Base-by-base conservation (phyloP, 352 stramenopile genomes). In the Blastocystis sp. region DNA sequence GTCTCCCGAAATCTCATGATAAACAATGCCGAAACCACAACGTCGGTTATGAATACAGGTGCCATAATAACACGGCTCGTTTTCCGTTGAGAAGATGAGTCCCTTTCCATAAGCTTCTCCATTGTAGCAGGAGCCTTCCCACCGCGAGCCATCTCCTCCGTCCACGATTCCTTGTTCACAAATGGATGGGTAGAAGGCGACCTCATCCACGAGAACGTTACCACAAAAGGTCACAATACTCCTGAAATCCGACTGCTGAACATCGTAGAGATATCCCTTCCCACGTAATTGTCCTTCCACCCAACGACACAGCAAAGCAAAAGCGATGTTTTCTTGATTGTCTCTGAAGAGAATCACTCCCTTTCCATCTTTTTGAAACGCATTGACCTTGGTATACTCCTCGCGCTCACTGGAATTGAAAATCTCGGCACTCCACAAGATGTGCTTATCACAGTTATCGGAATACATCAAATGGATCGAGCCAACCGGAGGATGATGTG, bases 21-120 rank as follows among this genome's bases (percentile, higher is more conserved):
- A 81, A 34, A 64, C 32, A n/a, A 27, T 44, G 21, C 69, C 69
- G 21, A 81, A 63, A 44, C 69, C 69, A 61, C 48, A 81, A 27
- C 69, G 69, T 32, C 29, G 24, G 29, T 57, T 27, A 48, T 61
- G n/a, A 11, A 48, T 46, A 4, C 27, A 81, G 32, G 8, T 49
- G 1, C 69, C 69, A 32, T 32, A 40, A 46, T 64, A 81, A 32
- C 54, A 32, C 16, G 56, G 69, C 14, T 7, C 3, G 8, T 81
- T 81, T 9, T 64, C 53, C n/a, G 32, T 44, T 6, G 53, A 42
- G 16, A 63, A 81, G 8, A 64, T n/a, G 18, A 38, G n/a, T 42
- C 46, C 69, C 24, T 27, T 29, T n/a, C 27, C 27, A 34, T 64
- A 49, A n/a, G 56, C 18, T 16, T 40, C 63, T 21, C 24, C 34